A percentile compares a stretch with the other conserved stretches of the same genome.
phyloP scores from a whole-genome alignment of 2,329 filamentous ascomycete genomes.

The Colletotrichum gloeosporioides region DNA sequence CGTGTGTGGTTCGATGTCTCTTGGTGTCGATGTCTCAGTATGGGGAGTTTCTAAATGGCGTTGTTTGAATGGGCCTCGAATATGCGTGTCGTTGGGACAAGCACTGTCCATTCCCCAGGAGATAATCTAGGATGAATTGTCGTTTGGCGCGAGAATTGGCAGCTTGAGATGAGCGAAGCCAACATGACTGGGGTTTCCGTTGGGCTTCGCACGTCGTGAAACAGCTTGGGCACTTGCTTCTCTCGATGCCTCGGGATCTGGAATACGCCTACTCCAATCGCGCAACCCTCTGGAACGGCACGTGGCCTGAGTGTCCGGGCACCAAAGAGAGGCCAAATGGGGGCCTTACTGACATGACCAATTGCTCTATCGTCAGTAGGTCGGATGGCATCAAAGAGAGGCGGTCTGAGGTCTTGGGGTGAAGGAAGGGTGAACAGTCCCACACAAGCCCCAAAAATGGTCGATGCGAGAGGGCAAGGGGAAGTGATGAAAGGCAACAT shows the following conservation, averaged over 20 bases:
- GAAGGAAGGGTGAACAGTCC: neutral
- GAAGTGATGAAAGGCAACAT: neutral
- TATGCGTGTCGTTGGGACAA: too few relatives aligned
- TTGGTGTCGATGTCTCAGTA: too few relatives aligned
- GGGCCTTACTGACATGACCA: neutral
- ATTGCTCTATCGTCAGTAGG: too few relatives aligned
- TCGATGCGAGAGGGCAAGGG: neutral
- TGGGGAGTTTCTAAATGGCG: too few relatives aligned
- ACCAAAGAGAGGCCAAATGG: neutral
- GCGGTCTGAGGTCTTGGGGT: neutral
- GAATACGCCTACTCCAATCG: neutral
- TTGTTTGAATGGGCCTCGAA: too few relatives aligned
- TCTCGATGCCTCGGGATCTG: neutral
- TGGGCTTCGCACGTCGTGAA: neutral
- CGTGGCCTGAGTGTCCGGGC: neutral
- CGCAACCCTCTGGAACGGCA: neutral
- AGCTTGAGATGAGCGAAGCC: too few relatives aligned
- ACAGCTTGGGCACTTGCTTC: neutral
- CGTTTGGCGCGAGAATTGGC: too few relatives aligned
- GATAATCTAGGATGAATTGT: too few relatives aligned
- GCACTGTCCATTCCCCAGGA: too few relatives aligned
- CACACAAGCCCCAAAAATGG: neutral
- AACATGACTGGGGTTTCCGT: neutral
- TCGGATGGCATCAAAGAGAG: neutral
- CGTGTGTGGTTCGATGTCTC: rapidly evolving